Evolutionary conservation across 768 basidiomycete genomes (phyloP).

Genomic region (Pisolithus sp.): DNA sequence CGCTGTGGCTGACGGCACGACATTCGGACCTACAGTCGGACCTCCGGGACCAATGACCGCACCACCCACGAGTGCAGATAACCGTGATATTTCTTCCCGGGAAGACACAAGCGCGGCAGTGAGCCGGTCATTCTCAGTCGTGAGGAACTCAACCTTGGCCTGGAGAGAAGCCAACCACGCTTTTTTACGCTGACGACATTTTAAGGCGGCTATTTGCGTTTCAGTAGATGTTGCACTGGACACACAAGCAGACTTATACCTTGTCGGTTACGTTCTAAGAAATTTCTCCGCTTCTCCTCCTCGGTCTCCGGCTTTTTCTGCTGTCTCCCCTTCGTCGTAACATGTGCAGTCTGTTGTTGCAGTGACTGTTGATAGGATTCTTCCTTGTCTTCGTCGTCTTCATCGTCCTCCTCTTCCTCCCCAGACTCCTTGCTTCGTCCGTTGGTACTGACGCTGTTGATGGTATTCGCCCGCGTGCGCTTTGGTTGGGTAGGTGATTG

Average conservation of each 20-base stretch:
- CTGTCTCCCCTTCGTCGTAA: constrained; percentile 18
- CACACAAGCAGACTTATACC: constrained; percentile 42
- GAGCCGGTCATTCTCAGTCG: constrained; percentile 93
- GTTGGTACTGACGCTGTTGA: constrained; percentile 23
- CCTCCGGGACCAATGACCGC: constrained; percentile 44
- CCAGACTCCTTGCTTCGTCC: constrained; percentile 32
- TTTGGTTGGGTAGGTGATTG: constrained; percentile 22
- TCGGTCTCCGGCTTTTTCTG: constrained; percentile 89
- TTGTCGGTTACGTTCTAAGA: constrained; percentile 95
- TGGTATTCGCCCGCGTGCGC: constrained; percentile 34
- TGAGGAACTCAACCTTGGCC: constrained; percentile 85
- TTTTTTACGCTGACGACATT: constrained; percentile 98
- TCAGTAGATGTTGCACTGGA: constrained; percentile 3
- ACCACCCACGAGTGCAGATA: constrained; percentile 67
- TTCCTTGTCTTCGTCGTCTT: constrained; percentile 35
- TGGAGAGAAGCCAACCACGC: constrained; percentile 93
- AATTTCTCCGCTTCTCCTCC: constrained; percentile 96
- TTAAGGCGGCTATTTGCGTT: constrained; percentile 71
- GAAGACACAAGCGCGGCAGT: constrained; percentile 80
- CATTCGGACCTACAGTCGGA: constrained; percentile 23
- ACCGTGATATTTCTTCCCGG: constrained; percentile 85
- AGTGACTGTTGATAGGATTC: constrained; percentile 8
- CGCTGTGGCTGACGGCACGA: constrained; percentile 22
- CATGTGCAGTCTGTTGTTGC: constrained; percentile 7
- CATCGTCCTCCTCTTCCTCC: constrained; percentile 34